Evolutionary conservation across 2,329 filamentous ascomycete species (phyloP).

Genomic region (Truncatella angustata): DNA sequence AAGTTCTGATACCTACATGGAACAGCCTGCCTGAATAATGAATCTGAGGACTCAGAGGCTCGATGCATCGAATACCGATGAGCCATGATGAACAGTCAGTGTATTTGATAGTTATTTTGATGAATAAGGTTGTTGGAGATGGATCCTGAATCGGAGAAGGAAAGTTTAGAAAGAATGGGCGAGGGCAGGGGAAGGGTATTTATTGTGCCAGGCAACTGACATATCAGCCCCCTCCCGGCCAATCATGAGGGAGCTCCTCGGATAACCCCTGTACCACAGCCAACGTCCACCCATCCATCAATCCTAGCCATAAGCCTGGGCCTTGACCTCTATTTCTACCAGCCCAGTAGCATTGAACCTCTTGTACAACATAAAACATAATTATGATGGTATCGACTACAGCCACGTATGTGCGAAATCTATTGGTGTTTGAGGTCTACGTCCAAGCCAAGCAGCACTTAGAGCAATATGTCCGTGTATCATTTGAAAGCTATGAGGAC

Average conservation of each 20-base stretch:
- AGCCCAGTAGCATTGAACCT: too few species aligned
- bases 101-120: neutral
- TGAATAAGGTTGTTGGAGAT: neutral
- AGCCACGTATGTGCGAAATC: too few species aligned
- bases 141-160: neutral
- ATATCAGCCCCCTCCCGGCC: constrained; percentile 3
- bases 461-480: too few species aligned
- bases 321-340: too few species aligned
- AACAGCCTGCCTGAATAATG: too few species aligned
- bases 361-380: too few species aligned
- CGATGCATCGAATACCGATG: neutral
- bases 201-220: constrained; percentile 8
- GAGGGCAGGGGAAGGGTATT: constrained; percentile 6
- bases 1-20: neutral
- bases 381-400: too few species aligned
- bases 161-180: constrained; percentile 5
- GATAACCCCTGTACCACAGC: constrained; percentile 1
- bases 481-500: too few species aligned
- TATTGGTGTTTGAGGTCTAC: too few species aligned
- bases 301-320: neutral
- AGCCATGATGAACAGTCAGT: neutral
- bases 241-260: constrained; percentile 8
- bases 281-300: neutral
- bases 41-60: neutral
- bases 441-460: too few species aligned